Evolutionary conservation across 495 filamentous ascomycete species (phyloP).

Genomic region (Talaromyces stipitatus): DNA sequence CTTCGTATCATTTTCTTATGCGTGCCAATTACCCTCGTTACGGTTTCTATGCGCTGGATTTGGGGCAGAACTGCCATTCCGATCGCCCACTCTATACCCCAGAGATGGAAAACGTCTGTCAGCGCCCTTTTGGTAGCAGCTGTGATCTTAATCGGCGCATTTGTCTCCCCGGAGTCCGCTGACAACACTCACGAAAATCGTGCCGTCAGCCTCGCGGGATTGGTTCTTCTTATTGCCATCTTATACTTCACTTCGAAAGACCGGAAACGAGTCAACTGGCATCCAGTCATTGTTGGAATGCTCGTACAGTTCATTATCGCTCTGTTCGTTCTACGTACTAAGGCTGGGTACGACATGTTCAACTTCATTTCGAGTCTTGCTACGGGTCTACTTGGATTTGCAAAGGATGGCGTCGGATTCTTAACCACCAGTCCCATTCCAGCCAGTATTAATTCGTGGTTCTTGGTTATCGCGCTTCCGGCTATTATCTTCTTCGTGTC

Average conservation of each 20-base stretch:
- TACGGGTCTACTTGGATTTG: slow-evolving; percentile 61
- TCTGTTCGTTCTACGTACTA: slow-evolving; percentile 75
- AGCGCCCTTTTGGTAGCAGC: slow-evolving; percentile 53
- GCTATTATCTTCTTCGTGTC: slow-evolving; percentile 92
- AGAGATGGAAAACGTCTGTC: slow-evolving; percentile 49
- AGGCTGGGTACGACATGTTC: slow-evolving; percentile 78
- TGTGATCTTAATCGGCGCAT: slow-evolving; percentile 67
- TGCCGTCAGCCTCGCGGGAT: slow-evolving; percentile 71
- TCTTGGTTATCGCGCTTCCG: slow-evolving; percentile 65
- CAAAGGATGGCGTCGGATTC: slow-evolving; percentile 60
- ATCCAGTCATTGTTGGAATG: slow-evolving; percentile 86
- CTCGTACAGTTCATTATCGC: slow-evolving; percentile 80
- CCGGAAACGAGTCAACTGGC: slow-evolving; percentile 49
- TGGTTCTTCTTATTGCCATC: slow-evolving; percentile 59
- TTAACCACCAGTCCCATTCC: slow-evolving; percentile 48
- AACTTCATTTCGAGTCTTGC: slow-evolving; percentile 71
- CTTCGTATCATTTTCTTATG: slow-evolving; percentile 68
- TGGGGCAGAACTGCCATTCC: slow-evolving; percentile 57
- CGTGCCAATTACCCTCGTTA: slow-evolving; percentile 57
- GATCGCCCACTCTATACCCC: slow-evolving; percentile 48
- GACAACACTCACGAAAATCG: slow-evolving; percentile 76
- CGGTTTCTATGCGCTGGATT: slow-evolving; percentile 53
- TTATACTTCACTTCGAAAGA: slow-evolving; percentile 66
- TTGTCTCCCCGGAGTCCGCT: slow-evolving; percentile 57
- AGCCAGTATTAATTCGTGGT: slow-evolving; percentile 41